These are phyloP conservation scores for Shiraia sp. DNA, from an alignment of 2,329 filamentous ascomycete species.

Conservation along the genomic window DNA sequence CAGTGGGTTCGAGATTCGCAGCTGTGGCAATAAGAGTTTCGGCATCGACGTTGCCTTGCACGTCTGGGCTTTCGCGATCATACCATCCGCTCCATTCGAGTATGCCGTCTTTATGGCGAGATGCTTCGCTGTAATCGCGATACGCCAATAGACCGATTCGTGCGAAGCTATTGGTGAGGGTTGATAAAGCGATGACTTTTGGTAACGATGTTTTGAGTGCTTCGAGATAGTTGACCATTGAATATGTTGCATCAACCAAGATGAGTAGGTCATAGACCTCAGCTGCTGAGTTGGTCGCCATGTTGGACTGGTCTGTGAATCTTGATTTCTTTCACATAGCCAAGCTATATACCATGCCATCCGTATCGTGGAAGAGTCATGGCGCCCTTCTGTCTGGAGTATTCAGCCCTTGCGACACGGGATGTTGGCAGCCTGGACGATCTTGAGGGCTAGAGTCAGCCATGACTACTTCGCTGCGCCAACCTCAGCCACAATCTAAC, in stretches of 20 bases:
- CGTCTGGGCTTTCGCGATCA: conserved; percentile 10
- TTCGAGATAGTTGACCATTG: conserved; percentile 50
- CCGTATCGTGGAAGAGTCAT: too few relatives aligned
- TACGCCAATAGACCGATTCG: conserved; percentile 57
- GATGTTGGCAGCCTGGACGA: too few relatives aligned
- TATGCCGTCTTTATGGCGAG: conserved; percentile 21
- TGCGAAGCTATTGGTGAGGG: conserved; percentile 55
- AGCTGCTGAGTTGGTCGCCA: conserved; percentile 5
- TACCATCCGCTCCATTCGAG: conserved; percentile 58
- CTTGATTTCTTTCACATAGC: too few relatives aligned
- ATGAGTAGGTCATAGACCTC: conserved; percentile 52
- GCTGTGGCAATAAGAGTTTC: conserved; percentile 16
- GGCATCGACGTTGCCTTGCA: conserved; percentile 4
- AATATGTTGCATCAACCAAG: conserved; percentile 53
- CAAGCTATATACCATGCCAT: too few relatives aligned
- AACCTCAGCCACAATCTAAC: too few relatives aligned
- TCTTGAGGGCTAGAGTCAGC: too few relatives aligned
- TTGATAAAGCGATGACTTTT: conserved; percentile 56
- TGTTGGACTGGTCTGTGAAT: not conserved
- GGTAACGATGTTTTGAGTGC: conserved; percentile 54
- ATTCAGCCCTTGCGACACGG: too few relatives aligned
- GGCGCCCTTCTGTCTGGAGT: too few relatives aligned
- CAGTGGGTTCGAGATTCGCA: conserved; percentile 31
- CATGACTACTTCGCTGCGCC: too few relatives aligned
- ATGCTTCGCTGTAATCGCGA: conserved; percentile 50